phyloP scores from a whole-genome alignment of 352 stramenopile species.

The Phytophthora citrophthora region DNA sequence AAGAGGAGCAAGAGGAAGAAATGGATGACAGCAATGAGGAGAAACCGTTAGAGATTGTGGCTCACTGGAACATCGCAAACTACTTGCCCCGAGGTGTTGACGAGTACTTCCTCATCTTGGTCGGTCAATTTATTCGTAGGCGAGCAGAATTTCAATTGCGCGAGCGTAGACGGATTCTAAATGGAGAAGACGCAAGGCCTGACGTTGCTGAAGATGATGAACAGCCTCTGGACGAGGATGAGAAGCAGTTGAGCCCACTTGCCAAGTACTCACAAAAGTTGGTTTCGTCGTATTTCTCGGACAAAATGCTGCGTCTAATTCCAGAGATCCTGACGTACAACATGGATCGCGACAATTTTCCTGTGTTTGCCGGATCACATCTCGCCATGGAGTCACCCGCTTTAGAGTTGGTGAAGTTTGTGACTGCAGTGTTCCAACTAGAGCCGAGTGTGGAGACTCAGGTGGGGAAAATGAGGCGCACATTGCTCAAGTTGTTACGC shows the following conservation, averaged over 20 bases:
- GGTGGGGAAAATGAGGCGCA: constrained; percentile 92
- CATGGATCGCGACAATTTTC: constrained; percentile 75
- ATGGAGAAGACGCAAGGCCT: constrained; percentile 21
- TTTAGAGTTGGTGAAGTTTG: constrained; percentile 98
- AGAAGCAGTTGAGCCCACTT: constrained; percentile 57
- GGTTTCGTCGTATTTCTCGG: constrained; percentile 73
- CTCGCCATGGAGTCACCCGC: constrained; percentile 85
- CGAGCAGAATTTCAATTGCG: constrained; percentile 65
- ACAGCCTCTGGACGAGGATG: constrained; percentile 53
- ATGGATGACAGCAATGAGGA: constrained; percentile 31
- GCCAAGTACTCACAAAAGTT: constrained; percentile 78
- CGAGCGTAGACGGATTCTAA: constrained; percentile 25
- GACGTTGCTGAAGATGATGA: constrained; percentile 33
- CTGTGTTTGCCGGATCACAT: constrained; percentile 86
- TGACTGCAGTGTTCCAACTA: constrained; percentile 93
- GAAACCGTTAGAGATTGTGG: constrained; percentile 69
- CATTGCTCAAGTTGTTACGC: constrained; percentile 86
- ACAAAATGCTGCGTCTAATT: constrained; percentile 81
- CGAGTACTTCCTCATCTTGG: constrained; percentile 90
- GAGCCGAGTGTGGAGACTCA: constrained; percentile 92
- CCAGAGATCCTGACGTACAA: constrained; percentile 80
- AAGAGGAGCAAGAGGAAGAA: constrained; percentile 35
- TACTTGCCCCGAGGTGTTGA: constrained; percentile 85
- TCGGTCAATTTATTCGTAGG: constrained; percentile 88
- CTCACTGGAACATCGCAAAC: constrained; percentile 90